These are phyloP conservation scores for Trametes elegans DNA, from an alignment of 768 basidiomycete species.

Conservation along the genomic window DNA sequence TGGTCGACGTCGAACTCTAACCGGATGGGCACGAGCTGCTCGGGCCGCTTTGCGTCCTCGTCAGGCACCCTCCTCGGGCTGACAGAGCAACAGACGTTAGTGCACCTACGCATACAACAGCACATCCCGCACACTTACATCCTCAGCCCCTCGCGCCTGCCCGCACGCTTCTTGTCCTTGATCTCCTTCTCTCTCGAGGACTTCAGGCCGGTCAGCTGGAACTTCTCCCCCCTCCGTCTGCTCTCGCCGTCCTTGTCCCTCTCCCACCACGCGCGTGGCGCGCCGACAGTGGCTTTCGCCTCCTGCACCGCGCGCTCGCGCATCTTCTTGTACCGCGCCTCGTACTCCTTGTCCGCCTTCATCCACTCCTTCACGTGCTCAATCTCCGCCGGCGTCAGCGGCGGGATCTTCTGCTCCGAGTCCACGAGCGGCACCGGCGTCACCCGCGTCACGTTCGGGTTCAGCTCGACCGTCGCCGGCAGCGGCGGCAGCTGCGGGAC, in stretches of 20 bases:
- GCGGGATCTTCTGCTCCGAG: constrained; percentile 52
- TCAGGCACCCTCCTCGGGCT: constrained; percentile 61
- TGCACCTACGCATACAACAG: neutral
- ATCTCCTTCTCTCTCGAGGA: constrained; percentile 39
- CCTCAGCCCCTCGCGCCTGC: constrained; percentile 66
- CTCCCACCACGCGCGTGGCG: constrained; percentile 60
- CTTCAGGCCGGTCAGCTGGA: constrained; percentile 31
- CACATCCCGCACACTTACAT: constrained; percentile 52
- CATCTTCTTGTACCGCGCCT: constrained; percentile 46
- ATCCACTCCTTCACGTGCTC: constrained; percentile 59
- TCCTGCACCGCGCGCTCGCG: constrained; percentile 53
- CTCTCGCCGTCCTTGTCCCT: constrained; percentile 42
- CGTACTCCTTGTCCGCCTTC: constrained; percentile 58
- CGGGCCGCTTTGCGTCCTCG: constrained; percentile 60
- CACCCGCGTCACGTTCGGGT: constrained; percentile 58
- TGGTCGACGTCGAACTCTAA: constrained; percentile 95
- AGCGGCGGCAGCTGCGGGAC: constrained; percentile 42
- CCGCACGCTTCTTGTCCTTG: constrained; percentile 46
- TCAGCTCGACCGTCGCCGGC: constrained; percentile 44
- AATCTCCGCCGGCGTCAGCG: constrained; percentile 51
- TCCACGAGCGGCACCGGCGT: constrained; percentile 58
- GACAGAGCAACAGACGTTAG: constrained; percentile 1
- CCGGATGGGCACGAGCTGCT: constrained; percentile 91
- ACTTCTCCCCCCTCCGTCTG: constrained; percentile 40
- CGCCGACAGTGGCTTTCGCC: constrained; percentile 41